Conservation (phyloP, 371 early-diverging fungal genomes). For the Mortierella sp. region DNA sequence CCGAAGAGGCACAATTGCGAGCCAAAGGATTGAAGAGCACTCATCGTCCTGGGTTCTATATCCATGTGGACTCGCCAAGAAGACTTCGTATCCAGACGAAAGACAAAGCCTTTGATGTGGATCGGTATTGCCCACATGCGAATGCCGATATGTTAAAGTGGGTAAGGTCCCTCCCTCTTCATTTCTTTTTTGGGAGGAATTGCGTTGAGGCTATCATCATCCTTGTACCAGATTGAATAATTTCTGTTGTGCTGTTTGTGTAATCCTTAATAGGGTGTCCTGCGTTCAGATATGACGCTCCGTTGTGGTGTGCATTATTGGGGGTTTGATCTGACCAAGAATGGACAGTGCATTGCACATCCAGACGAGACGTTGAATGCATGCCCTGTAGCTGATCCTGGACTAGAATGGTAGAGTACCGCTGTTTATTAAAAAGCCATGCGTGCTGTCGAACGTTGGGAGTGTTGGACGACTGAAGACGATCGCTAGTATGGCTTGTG, state of each 20-base stretch:
- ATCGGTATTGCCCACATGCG: constrained; percentile 52
- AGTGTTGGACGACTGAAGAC: too few species aligned
- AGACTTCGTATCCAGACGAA: constrained; percentile 45
- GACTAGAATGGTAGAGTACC: constrained; percentile 36
- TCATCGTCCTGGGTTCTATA: constrained; percentile 51
- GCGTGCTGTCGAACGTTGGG: not conserved
- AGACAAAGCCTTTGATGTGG: constrained; percentile 44
- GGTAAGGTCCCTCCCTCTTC: constrained; percentile 33
- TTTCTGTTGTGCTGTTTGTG: too few species aligned
- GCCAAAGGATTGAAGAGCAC: constrained; percentile 47
- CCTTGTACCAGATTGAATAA: too few species aligned
- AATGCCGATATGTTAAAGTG: constrained; percentile 52
- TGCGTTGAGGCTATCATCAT: too few species aligned
- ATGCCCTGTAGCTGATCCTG: constrained; percentile 38
- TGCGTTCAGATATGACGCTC: constrained; percentile 37
- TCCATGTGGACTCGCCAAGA: constrained; percentile 31
- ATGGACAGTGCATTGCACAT: constrained; percentile 52
- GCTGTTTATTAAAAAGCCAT: not conserved
- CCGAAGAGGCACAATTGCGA: constrained; percentile 33
- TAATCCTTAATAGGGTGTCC: constrained; percentile 29
- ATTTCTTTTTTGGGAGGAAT: too few species aligned
- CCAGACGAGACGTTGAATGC: constrained; percentile 53
- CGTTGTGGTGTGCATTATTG: constrained; percentile 53
- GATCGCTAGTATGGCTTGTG: not conserved
- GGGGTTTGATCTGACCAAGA: constrained; percentile 49